Conservation (phyloP, 116 monocot species). For the Papilionanthe hybrid region DNA sequence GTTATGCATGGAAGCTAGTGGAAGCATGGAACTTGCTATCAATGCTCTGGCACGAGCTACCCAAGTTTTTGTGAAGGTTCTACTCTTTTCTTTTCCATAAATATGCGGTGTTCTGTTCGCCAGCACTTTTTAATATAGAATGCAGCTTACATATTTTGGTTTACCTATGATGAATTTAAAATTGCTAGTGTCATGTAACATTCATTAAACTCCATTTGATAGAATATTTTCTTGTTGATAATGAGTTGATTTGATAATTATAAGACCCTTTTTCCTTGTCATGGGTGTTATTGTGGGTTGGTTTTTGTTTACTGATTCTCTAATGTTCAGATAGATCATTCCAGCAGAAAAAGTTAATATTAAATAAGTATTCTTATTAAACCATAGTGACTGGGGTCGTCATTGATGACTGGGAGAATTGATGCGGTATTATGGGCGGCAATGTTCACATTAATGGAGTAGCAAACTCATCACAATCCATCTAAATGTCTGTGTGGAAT, state of each 20-base stretch:
- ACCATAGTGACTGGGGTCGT: neutral
- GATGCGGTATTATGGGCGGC: neutral
- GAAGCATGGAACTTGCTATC: conserved; percentile 89
- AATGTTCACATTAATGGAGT: neutral
- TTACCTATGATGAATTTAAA: neutral
- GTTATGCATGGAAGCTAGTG: conserved; percentile 81
- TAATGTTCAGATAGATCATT: neutral
- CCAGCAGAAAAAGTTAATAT: neutral
- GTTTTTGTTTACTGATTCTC: neutral
- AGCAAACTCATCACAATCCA: neutral
- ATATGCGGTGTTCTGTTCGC: neutral
- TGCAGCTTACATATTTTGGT: neutral
- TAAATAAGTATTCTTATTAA: neutral
- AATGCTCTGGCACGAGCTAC: conserved; percentile 99
- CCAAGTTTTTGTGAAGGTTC: conserved; percentile 98
- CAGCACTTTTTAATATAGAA: neutral
- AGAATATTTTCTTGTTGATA: neutral
- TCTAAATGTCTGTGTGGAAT: neutral
- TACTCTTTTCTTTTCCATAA: neutral
- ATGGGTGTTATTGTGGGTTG: neutral
- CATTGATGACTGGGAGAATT: neutral
- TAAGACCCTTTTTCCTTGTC: neutral
- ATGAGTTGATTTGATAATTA: neutral
- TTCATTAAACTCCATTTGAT: neutral
- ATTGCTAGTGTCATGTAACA: neutral